A percentile compares a stretch with the other conserved stretches of the same genome.
Evolutionary conservation across 805 yeast genomes (phyloP).

Genomic region (Isabelozyma heimii): DNA sequence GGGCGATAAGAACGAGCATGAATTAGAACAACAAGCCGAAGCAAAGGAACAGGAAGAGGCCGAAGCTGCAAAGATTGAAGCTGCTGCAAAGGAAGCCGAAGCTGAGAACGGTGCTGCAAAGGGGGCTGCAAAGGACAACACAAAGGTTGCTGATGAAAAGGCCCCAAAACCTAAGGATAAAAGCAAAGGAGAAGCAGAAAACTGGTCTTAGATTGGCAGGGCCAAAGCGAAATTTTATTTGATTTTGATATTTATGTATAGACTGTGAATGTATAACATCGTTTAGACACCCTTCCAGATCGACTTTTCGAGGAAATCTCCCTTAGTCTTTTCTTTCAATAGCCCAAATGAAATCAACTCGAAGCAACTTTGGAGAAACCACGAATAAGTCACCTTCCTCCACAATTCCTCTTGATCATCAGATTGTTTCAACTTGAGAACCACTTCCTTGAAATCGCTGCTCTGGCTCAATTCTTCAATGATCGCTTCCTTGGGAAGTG

Average conservation of each 20-base stretch:
- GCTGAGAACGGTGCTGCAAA: background rate
- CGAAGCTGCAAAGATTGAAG: constrained; percentile 1
- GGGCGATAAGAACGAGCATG: constrained; percentile 1
- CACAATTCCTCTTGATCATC: constrained; percentile 43
- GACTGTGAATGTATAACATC: background rate
- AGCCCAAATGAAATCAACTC: constrained; percentile 73
- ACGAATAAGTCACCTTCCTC: constrained; percentile 62
- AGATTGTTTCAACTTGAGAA: constrained; percentile 2
- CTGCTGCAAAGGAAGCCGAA: constrained; percentile 3
- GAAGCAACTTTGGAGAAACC: constrained; percentile 73
- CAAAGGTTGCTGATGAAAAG: background rate
- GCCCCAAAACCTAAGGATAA: background rate
- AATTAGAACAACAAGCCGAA: constrained; percentile 3
- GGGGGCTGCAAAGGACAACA: background rate
- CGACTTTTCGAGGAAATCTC: constrained; percentile 66
- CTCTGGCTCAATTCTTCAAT: constrained; percentile 10
- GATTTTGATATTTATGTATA: no score
- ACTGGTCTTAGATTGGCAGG: background rate
- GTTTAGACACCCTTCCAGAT: constrained; percentile 65
- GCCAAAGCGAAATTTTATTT: background rate
- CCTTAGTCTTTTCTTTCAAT: constrained; percentile 58
- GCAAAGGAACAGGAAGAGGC: constrained; percentile 1
- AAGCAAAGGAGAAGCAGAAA: background rate
- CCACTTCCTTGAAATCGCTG: constrained; percentile 9
- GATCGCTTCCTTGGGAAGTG: constrained; percentile 30